These are phyloP conservation scores for Auxenochlorella protothecoides DNA, from an alignment of 139 green algal species.

Conservation along the genomic window DNA sequence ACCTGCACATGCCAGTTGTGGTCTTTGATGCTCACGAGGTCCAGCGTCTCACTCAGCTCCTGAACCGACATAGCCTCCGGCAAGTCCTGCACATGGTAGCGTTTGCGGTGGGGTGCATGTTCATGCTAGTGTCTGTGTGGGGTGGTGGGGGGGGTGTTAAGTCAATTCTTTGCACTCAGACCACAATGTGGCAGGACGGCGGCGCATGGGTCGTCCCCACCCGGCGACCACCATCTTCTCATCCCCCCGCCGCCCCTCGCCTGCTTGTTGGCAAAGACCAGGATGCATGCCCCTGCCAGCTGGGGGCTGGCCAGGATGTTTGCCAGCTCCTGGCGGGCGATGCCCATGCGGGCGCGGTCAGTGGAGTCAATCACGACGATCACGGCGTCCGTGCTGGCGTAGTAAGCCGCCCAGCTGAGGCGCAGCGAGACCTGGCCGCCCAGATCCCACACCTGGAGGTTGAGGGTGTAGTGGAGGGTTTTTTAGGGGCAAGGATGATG, in stretches of 20 bases:
- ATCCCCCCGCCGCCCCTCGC: no score
- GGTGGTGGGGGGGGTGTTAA: no score
- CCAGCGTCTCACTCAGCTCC: slow-evolving; percentile 56
- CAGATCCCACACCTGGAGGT: slow-evolving; percentile 61
- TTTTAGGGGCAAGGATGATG: background rate
- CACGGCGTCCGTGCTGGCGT: slow-evolving; percentile 69
- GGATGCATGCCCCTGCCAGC: slow-evolving; percentile 43
- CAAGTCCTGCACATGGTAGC: slow-evolving; percentile 16
- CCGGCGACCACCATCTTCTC: no score
- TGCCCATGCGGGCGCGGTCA: slow-evolving; percentile 65
- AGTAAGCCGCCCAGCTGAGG: slow-evolving; percentile 82
- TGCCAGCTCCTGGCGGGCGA: slow-evolving; percentile 68
- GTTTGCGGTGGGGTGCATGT: no score
- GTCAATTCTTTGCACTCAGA: no score
- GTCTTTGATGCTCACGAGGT: slow-evolving; percentile 25
- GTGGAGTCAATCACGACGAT: slow-evolving; percentile 76
- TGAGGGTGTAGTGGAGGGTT: background rate
- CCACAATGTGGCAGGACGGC: no score
- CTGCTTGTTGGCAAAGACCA: slow-evolving; percentile 89
- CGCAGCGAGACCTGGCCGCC: slow-evolving; percentile 79
- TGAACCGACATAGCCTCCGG: slow-evolving; percentile 58
- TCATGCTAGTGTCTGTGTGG: no score
- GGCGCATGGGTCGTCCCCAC: no score
- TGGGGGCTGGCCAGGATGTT: slow-evolving; percentile 63
- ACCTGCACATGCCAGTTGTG: slow-evolving; percentile 50